phyloP scores from a whole-genome alignment of 495 filamentous ascomycete species.

The Penicillium canescens region DNA sequence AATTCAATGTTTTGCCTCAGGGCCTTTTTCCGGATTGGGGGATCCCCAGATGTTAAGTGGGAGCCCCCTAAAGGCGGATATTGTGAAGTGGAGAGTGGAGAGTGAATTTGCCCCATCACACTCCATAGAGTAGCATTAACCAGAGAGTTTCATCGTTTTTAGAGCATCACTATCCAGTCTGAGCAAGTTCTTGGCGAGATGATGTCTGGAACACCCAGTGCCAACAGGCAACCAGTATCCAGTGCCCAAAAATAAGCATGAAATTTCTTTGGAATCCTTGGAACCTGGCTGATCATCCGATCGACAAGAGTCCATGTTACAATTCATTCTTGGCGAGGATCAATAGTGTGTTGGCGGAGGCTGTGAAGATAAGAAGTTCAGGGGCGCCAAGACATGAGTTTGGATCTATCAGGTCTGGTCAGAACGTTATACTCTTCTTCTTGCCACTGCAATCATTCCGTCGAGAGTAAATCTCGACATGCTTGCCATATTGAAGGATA shows the following conservation, averaged over 20 bases:
- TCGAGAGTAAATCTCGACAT: no score
- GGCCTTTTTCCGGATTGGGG: background rate
- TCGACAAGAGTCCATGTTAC: conserved; percentile 11
- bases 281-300: conserved; percentile 1
- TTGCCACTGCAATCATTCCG: no score
- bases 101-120: no score
- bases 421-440: no score
- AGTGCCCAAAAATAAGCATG: conserved; percentile 13
- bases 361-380: conserved; percentile 24
- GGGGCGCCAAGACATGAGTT: conserved; percentile 6
- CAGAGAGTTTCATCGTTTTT: background rate
- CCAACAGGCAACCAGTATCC: background rate
- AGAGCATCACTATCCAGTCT: conserved; percentile 6
- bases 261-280: conserved; percentile 4
- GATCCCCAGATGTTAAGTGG: background rate
- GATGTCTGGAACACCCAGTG: background rate
- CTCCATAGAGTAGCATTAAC: background rate
- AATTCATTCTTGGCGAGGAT: conserved; percentile 14
- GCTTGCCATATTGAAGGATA: background rate
- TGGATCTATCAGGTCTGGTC: no score
- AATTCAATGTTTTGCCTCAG: background rate
- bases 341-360: conserved; percentile 23
- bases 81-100: no score
- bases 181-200: conserved; percentile 18
- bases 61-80: background rate